phyloP scores from a whole-genome alignment of 2,329 filamentous ascomycete genomes.

The Lizonia empirigonia region DNA sequence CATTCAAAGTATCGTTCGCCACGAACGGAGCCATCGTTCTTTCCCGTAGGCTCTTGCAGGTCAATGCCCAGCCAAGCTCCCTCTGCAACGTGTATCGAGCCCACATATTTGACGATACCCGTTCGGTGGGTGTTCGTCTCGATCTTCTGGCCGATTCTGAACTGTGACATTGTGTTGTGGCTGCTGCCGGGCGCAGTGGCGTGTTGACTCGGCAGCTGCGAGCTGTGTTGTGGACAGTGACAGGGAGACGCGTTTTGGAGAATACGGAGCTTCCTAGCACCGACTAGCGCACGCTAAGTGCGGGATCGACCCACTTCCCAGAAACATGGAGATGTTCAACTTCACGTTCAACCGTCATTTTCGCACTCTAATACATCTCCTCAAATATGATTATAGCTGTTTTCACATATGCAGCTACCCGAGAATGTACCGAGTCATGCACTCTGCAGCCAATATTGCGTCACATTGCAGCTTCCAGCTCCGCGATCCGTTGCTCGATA shows the following conservation, averaged over 20 bases:
- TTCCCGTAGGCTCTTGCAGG: slow-evolving; percentile 79
- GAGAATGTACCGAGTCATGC: too few species aligned
- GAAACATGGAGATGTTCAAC: background rate
- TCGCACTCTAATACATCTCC: too few species aligned
- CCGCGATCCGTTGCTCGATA: slow-evolving; percentile 80
- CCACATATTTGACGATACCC: slow-evolving; percentile 79
- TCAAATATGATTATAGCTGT: too few species aligned
- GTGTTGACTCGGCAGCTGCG: slow-evolving; percentile 16
- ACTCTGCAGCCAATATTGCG: too few species aligned
- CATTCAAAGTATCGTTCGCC: slow-evolving; percentile 91
- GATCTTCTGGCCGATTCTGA: slow-evolving; percentile 70
- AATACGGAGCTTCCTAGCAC: slow-evolving; percentile 11
- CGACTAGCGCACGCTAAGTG: slow-evolving; percentile 10
- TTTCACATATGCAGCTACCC: too few species aligned
- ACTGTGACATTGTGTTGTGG: slow-evolving; percentile 32
- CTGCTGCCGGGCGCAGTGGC: slow-evolving; percentile 12
- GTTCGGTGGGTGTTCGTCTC: slow-evolving; percentile 78
- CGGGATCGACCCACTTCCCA: background rate
- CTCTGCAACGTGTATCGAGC: slow-evolving; percentile 77
- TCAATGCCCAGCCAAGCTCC: slow-evolving; percentile 92
- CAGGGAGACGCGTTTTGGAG: slow-evolving; percentile 12
- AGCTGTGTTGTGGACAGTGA: slow-evolving; percentile 14
- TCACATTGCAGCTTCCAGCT: slow-evolving; percentile 61
- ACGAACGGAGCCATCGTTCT: slow-evolving; percentile 92
- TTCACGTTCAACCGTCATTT: too few species aligned